A percentile compares a stretch with the other conserved stretches of the same genome.
phyloP scores from a whole-genome alignment of 2,329 filamentous ascomycete species.

The Hypoxylon sp. region DNA sequence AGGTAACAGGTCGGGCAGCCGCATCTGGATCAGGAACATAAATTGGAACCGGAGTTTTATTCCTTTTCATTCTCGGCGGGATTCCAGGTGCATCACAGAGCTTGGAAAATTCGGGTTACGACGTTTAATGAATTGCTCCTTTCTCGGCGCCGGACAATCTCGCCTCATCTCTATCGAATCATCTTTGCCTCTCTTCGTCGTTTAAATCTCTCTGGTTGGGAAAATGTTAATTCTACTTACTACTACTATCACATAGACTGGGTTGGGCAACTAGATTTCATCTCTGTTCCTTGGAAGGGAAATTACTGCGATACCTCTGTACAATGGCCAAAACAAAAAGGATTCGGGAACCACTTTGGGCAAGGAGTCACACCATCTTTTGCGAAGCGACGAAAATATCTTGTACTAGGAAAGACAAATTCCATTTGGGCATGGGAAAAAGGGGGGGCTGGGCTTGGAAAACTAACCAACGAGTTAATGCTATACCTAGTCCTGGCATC shows the following conservation, averaged over 20 bases:
- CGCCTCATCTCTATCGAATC: conserved; percentile 21
- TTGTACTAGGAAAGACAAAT: conserved; percentile 31
- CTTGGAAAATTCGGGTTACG: conserved; percentile 43
- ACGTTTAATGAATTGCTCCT: conserved; percentile 46
- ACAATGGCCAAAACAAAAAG: conserved; percentile 39
- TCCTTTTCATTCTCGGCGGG: conserved; percentile 38
- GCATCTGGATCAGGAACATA: conserved; percentile 26
- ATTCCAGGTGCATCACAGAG: conserved; percentile 35
- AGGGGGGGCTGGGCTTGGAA: conserved; percentile 20
- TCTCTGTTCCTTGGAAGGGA: conserved; percentile 33
- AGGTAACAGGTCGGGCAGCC: conserved; percentile 21
- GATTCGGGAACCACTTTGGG: conserved; percentile 32
- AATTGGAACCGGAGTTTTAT: conserved; percentile 13
- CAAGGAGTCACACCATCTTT: conserved; percentile 23
- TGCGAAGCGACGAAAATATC: conserved; percentile 23
- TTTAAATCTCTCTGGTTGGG: conserved; percentile 40
- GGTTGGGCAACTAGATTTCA: conserved; percentile 48
- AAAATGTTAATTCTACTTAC: conserved; percentile 35
- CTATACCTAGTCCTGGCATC: conserved; percentile 31
- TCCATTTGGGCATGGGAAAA: conserved; percentile 32
- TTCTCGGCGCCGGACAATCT: conserved; percentile 39
- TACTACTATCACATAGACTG: conserved; percentile 44
- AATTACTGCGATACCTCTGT: conserved; percentile 47
- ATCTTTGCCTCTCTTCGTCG: conserved; percentile 23
- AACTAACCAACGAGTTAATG: conserved; percentile 22